A percentile compares a stretch with the other conserved stretches of the same genome.
Evolutionary conservation across 306 rosid species (phyloP).

Genomic region (Carpinus viminea): DNA sequence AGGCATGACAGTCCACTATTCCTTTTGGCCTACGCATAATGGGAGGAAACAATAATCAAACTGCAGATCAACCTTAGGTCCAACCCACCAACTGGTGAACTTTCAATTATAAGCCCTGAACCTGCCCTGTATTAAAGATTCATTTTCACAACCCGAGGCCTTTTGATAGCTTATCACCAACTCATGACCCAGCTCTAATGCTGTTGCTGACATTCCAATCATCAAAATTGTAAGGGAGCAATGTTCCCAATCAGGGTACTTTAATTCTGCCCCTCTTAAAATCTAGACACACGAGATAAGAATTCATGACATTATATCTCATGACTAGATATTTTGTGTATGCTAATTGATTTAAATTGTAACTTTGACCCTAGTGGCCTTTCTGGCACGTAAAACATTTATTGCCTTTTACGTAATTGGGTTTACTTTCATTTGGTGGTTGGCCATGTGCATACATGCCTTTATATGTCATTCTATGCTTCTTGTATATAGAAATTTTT

Average conservation of each 20-base stretch:
- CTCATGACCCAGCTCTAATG: not conserved
- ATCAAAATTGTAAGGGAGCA: not conserved
- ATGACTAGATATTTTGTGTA: not conserved
- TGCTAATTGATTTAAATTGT: not conserved
- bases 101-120: not conserved
- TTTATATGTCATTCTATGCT: not conserved
- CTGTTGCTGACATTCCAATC: not conserved
- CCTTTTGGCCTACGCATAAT: not conserved
- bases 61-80: not conserved
- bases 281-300: not conserved
- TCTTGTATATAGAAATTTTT: slow-evolving; percentile 2
- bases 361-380: not conserved
- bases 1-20: not conserved
- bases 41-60: not conserved
- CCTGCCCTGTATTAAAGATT: not conserved
- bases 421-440: not conserved
- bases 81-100: not conserved
- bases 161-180: not conserved
- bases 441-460: not conserved
- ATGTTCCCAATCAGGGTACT: not conserved
- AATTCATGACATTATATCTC: not conserved
- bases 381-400: not conserved
- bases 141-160: not conserved
- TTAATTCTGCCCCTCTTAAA: not conserved
- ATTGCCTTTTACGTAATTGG: not conserved